A percentile compares a stretch with the other conserved stretches of the same genome.
These are phyloP conservation scores for Colletotrichum melonis DNA, from an alignment of 2,329 filamentous ascomycete species.

Conservation along the genomic window DNA sequence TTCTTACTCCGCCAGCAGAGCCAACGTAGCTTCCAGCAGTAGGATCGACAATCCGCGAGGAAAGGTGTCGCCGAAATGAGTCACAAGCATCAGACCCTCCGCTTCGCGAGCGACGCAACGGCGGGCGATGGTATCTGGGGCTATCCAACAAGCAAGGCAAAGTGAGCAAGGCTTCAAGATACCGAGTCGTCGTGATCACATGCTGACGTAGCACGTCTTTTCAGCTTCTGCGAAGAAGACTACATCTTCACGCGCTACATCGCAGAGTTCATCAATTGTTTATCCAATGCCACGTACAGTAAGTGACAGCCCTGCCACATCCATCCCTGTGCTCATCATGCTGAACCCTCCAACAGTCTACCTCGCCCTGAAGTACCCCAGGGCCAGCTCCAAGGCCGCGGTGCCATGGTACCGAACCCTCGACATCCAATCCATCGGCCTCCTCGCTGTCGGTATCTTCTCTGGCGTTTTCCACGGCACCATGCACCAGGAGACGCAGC, in stretches of 20 bases:
- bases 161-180: slow-evolving; percentile 42
- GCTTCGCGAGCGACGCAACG: slow-evolving; percentile 48
- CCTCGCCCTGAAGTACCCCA: slow-evolving; percentile 51
- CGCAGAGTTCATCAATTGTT: slow-evolving; percentile 57
- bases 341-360: slow-evolving; percentile 47
- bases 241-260: slow-evolving; percentile 56
- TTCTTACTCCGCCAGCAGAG: background rate
- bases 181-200: background rate
- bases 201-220: background rate
- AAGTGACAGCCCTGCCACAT: background rate
- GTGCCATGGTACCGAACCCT: slow-evolving; percentile 45
- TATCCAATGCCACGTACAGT: slow-evolving; percentile 52
- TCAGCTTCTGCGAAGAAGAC: slow-evolving; percentile 37
- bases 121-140: slow-evolving; percentile 50
- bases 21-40: background rate
- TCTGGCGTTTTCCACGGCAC: slow-evolving; percentile 59
- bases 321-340: background rate
- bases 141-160: slow-evolving; percentile 52
- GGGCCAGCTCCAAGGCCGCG: slow-evolving; percentile 43
- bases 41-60: background rate
- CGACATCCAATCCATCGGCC: slow-evolving; percentile 55
- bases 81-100: slow-evolving; percentile 49
- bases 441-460: slow-evolving; percentile 53
- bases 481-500: slow-evolving; percentile 54
- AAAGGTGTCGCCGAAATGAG: background rate